Conservation (phyloP, 169 alveolate species). For the Plasmodium inui region DNA sequence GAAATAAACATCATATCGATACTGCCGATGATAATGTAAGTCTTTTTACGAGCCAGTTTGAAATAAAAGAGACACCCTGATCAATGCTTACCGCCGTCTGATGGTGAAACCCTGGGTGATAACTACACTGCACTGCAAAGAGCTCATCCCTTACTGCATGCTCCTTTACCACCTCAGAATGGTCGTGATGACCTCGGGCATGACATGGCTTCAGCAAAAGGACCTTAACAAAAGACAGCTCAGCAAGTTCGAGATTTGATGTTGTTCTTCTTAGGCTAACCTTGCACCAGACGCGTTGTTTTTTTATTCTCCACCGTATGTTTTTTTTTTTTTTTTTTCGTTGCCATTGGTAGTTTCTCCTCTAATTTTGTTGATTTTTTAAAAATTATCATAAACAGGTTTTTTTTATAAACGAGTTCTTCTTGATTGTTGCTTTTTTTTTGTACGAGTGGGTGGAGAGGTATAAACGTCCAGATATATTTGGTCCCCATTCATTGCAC, state of each 20-base stretch:
- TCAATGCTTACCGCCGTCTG: not conserved
- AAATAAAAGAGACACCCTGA: not conserved
- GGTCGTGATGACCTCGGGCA: conserved; percentile 49
- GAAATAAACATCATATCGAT: conserved; percentile 33
- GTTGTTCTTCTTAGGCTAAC: not conserved
- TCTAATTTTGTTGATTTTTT: not conserved
- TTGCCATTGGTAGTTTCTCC: not conserved
- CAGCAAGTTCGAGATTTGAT: conserved; percentile 17
- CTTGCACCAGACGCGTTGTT: not conserved
- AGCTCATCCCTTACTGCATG: not conserved
- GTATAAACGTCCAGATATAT: not conserved
- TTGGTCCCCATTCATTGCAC: not conserved
- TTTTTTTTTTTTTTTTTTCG: not conserved
- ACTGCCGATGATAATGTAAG: conserved; percentile 50
- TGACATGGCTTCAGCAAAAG: conserved; percentile 61
- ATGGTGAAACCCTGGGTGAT: not conserved
- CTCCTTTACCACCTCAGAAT: conserved; percentile 27
- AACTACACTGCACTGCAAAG: not conserved
- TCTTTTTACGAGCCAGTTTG: not conserved
- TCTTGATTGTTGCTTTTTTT: not conserved
- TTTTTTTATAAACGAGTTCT: not conserved
- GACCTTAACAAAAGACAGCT: conserved; percentile 9
- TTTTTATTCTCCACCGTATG: not conserved
- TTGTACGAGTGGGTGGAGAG: not conserved
- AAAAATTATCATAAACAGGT: not conserved